Conservation (phyloP, 2,329 filamentous ascomycete species). For the Talaromyces sp. region DNA sequence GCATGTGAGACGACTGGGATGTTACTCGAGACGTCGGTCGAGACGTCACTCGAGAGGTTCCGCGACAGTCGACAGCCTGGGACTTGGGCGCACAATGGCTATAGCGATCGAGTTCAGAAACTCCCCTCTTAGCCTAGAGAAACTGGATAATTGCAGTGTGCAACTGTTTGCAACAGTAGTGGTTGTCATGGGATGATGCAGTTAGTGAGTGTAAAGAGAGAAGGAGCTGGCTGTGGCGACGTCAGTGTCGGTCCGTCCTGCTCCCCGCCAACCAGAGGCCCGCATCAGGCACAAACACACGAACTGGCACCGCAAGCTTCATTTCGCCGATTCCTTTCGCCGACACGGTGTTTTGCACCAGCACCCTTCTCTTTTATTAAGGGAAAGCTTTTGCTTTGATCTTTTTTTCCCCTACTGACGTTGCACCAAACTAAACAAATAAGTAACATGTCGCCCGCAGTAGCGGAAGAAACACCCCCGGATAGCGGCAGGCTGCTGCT, state of each 20-base stretch:
- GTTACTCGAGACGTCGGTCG: neutral
- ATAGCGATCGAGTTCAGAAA: neutral
- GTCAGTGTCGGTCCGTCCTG: neutral
- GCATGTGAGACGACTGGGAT: neutral
- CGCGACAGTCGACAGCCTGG: neutral
- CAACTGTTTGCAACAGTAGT: neutral
- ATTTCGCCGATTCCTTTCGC: neutral
- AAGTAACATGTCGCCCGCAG: slow-evolving; percentile 9
- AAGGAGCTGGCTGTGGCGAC: neutral
- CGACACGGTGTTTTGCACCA: neutral
- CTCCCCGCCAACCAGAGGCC: slow-evolving; percentile 11
- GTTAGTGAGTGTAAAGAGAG: neutral
- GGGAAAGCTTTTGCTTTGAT: neutral
- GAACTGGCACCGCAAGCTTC: neutral
- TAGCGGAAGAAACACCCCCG: slow-evolving; percentile 8
- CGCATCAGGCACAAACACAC: neutral
- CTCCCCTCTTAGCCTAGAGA: neutral
- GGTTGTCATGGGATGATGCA: neutral
- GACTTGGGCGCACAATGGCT: neutral
- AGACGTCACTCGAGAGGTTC: neutral
- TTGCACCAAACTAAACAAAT: neutral
- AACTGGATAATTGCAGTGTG: neutral
- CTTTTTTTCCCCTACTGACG: neutral
- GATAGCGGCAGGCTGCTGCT: slow-evolving; percentile 58
- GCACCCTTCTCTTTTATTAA: neutral